Evolutionary conservation across 2,329 filamentous ascomycete genomes (phyloP).

Genomic region (Raffaelea ambrosiae): DNA sequence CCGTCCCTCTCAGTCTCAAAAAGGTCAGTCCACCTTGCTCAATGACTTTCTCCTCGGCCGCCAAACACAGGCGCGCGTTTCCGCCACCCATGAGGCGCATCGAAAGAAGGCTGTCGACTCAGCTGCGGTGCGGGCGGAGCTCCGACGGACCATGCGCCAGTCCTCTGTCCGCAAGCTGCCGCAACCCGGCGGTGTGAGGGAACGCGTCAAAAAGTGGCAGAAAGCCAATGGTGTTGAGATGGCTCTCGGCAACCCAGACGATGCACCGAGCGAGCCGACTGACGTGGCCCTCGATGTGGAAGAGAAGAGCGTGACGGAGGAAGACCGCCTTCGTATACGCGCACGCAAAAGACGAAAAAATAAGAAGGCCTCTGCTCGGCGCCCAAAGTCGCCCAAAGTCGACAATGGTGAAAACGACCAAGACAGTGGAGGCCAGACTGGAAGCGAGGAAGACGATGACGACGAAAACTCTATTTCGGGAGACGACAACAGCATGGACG

Average conservation of each 20-base stretch:
- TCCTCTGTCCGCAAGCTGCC: slow-evolving; percentile 49
- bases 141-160: slow-evolving; percentile 48
- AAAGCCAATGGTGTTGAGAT: slow-evolving; percentile 63
- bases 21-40: slow-evolving; percentile 40
- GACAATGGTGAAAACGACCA: not conserved
- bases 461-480: slow-evolving; percentile 12
- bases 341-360: slow-evolving; percentile 34
- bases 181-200: slow-evolving; percentile 60
- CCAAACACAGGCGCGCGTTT: slow-evolving; percentile 45
- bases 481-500: not conserved
- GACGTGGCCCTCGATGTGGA: slow-evolving; percentile 54
- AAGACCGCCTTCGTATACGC: slow-evolving; percentile 51
- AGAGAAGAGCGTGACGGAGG: slow-evolving; percentile 52
- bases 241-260: slow-evolving; percentile 39
- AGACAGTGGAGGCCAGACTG: not conserved
- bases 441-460: slow-evolving; percentile 10
- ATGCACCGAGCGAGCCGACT: slow-evolving; percentile 47
- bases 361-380: not conserved
- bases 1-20: slow-evolving; percentile 28
- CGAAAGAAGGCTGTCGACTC: slow-evolving; percentile 50
- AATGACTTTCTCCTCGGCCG: slow-evolving; percentile 50
- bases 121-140: slow-evolving; percentile 43
- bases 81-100: slow-evolving; percentile 33
- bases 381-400: not conserved
- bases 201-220: slow-evolving; percentile 80